Percentiles rank a stretch among this genome's conserved stretches.
Evolutionary conservation across 768 basidiomycete genomes (phyloP).

Genomic region (Rhizopogon vulgaris): DNA sequence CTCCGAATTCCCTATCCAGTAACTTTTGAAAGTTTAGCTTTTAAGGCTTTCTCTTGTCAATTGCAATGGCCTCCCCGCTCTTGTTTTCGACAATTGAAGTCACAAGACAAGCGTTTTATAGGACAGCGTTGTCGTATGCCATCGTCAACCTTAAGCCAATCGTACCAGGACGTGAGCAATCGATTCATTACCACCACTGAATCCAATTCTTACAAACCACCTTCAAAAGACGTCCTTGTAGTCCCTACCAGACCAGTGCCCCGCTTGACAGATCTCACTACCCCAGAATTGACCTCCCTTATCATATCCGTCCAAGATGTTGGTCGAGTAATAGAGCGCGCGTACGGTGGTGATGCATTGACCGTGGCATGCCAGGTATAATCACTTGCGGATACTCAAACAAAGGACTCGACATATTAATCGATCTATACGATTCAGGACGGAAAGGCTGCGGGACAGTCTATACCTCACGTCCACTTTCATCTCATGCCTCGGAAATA

Average conservation of each 20-base stretch:
- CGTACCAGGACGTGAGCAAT: constrained; percentile 81
- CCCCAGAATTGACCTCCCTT: constrained; percentile 71
- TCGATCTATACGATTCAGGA: constrained; percentile 47
- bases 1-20: neutral
- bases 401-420: neutral
- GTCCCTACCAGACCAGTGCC: constrained; percentile 50
- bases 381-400: constrained; percentile 5
- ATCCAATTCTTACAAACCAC: neutral
- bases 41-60: too few relatives aligned
- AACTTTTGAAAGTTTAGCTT: neutral
- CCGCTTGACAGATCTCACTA: constrained; percentile 49
- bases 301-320: constrained; percentile 78
- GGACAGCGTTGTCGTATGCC: constrained; percentile 64
- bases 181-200: neutral
- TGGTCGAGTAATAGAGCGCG: constrained; percentile 73
- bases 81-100: constrained; percentile 81
- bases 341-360: constrained; percentile 75
- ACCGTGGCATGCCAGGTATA: constrained; percentile 86
- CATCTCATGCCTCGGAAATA: constrained; percentile 83
- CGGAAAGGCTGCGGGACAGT: constrained; percentile 79
- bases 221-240: constrained; percentile 52
- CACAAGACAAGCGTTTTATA: constrained; percentile 69
- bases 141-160: constrained; percentile 95
- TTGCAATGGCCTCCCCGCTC: constrained; percentile 23
- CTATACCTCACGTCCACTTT: constrained; percentile 80